Evolutionary conservation across 1,139 yeast species (phyloP).

Genomic region (Saccharomycopsis hybrid): DNA sequence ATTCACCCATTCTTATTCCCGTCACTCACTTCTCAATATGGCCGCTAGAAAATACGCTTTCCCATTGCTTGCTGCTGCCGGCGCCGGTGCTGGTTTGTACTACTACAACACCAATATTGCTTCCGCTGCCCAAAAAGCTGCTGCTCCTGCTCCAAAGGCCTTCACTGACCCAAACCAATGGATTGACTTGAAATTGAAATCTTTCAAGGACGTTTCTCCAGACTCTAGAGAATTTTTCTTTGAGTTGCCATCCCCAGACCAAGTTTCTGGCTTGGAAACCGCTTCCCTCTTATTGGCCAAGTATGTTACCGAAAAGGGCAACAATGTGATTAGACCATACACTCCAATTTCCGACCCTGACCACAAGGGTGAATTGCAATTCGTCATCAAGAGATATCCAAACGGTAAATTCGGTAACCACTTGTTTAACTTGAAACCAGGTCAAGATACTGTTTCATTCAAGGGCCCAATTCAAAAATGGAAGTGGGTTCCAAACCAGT

Average conservation of each 20-base stretch:
- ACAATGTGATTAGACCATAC: constrained; percentile 90
- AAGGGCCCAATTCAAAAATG: constrained; percentile 94
- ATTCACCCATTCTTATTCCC: not conserved
- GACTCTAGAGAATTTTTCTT: constrained; percentile 65
- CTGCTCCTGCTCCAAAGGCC: constrained; percentile 47
- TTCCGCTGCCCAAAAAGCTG: constrained; percentile 27
- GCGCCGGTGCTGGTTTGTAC: constrained; percentile 49
- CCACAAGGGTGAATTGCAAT: constrained; percentile 66
- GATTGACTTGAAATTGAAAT: constrained; percentile 70
- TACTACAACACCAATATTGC: constrained; percentile 36
- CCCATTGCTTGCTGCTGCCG: constrained; percentile 28
- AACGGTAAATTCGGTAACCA: constrained; percentile 80
- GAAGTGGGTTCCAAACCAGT: constrained; percentile 86
- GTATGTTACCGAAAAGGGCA: constrained; percentile 78
- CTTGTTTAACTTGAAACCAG: constrained; percentile 57
- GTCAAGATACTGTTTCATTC: constrained; percentile 74
- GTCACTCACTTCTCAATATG: not conserved
- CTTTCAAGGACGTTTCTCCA: constrained; percentile 48
- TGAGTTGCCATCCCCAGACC: constrained; percentile 61
- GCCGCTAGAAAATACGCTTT: constrained; percentile 5
- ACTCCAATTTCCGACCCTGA: constrained; percentile 79
- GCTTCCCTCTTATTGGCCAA: constrained; percentile 82
- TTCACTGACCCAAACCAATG: constrained; percentile 70
- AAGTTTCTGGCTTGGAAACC: constrained; percentile 68
- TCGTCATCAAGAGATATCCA: constrained; percentile 79